Percentiles rank a stretch among this genome's conserved stretches.
phyloP scores from a whole-genome alignment of 805 yeast species.

The Nadsonia fulvescens region DNA sequence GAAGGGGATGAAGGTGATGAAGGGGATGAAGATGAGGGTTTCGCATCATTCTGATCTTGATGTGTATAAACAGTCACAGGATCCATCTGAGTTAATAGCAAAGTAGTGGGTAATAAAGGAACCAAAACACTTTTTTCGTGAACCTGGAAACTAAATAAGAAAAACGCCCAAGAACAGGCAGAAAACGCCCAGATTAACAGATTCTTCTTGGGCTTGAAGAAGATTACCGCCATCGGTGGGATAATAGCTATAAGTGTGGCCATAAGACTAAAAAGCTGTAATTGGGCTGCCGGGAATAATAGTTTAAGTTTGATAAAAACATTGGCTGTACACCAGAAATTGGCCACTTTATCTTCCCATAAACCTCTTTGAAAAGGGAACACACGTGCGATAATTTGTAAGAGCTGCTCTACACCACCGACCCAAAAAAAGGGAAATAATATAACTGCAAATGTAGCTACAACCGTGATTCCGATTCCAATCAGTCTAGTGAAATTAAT shows the following conservation, averaged over 20 bases:
- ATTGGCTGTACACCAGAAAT: constrained; percentile 93
- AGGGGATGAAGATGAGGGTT: constrained; percentile 10
- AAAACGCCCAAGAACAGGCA: constrained; percentile 75
- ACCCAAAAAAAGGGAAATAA: constrained; percentile 39
- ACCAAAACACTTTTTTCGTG: constrained; percentile 85
- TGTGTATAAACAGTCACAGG: too few species aligned
- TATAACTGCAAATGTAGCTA: constrained; percentile 30
- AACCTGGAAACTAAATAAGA: constrained; percentile 82
- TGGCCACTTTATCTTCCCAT: constrained; percentile 94
- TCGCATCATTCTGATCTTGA: too few species aligned
- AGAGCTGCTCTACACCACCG: constrained; percentile 26
- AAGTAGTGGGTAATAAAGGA: constrained; percentile 71
- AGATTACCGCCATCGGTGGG: constrained; percentile 36
- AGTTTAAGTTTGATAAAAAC: constrained; percentile 51
- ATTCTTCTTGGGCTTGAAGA: constrained; percentile 32
- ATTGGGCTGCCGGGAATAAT: constrained; percentile 32
- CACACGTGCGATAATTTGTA: constrained; percentile 46
- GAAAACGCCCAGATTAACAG: constrained; percentile 58
- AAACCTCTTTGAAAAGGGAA: constrained; percentile 89
- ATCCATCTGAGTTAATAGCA: constrained; percentile 35
- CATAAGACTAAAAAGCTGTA: constrained; percentile 32
- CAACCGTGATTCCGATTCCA: constrained; percentile 45
- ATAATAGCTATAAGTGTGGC: constrained; percentile 26
- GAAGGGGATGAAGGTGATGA: constrained; percentile 8
- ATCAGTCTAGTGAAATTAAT: constrained; percentile 41